Conservation (phyloP, 2,329 filamentous ascomycete genomes). For the Trichothecium sympodiale region DNA sequence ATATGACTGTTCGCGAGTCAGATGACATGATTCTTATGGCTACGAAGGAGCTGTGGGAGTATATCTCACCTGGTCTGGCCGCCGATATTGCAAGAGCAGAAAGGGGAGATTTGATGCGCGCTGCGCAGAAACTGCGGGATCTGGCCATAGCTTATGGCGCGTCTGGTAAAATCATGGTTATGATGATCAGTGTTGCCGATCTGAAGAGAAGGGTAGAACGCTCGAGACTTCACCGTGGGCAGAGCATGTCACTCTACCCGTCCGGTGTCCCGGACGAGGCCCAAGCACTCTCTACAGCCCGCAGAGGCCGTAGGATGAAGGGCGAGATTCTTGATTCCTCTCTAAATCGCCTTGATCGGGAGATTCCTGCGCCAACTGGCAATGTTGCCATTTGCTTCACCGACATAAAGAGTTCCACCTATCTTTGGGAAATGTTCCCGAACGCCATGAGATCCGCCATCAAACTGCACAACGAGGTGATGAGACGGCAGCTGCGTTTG, state of each 20-base stretch:
- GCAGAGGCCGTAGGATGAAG: constrained; percentile 54
- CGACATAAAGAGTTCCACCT: constrained; percentile 97
- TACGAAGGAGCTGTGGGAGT: constrained; percentile 91
- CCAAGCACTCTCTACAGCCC: constrained; percentile 42
- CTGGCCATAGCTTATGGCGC: constrained; percentile 92
- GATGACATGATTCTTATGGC: constrained; percentile 92
- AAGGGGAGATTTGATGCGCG: constrained; percentile 83
- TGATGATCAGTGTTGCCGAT: constrained; percentile 91
- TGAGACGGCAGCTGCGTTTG: constrained; percentile 83
- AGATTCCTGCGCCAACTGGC: constrained; percentile 83
- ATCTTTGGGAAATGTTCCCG: constrained; percentile 90
- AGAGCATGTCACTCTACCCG: constrained; percentile 77
- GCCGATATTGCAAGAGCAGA: constrained; percentile 86
- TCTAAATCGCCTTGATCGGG: constrained; percentile 74
- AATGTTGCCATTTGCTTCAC: constrained; percentile 94
- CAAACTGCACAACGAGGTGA: constrained; percentile 93
- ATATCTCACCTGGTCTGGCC: constrained; percentile 76
- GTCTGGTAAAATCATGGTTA: constrained; percentile 94
- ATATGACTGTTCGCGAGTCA: constrained; percentile 69
- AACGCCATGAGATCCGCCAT: constrained; percentile 95
- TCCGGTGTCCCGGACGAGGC: constrained; percentile 62
- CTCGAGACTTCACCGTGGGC: constrained; percentile 60
- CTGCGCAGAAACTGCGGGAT: constrained; percentile 87
- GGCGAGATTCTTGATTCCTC: constrained; percentile 70
- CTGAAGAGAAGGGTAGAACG: constrained; percentile 73